phyloP scores from a whole-genome alignment of 2,329 filamentous ascomycete genomes.

The Alternaria conjuncta region DNA sequence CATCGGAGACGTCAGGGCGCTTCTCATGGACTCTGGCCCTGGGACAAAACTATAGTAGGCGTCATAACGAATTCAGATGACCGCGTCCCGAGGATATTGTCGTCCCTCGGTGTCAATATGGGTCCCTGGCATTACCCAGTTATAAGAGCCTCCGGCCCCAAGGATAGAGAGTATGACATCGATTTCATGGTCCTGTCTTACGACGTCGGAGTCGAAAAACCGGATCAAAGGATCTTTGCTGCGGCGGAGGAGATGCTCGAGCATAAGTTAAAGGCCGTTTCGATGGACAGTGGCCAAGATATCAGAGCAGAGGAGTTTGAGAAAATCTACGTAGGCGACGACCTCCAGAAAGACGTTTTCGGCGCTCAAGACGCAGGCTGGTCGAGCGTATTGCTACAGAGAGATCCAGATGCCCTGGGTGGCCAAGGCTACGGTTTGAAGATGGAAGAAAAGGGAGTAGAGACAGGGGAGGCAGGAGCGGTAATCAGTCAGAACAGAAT shows the following conservation, averaged over 20 bases:
- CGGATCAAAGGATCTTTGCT: constrained; percentile 62
- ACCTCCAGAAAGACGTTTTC: constrained; percentile 58
- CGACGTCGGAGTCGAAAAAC: constrained; percentile 67
- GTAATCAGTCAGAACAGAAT: neutral
- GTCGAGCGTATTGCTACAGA: constrained; percentile 53
- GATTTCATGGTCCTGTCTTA: constrained; percentile 69
- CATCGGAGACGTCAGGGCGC: neutral
- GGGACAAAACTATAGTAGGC: constrained; percentile 57
- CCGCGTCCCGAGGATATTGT: constrained; percentile 62
- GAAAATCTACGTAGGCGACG: constrained; percentile 63
- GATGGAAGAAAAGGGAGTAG: neutral
- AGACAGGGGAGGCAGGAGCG: neutral
- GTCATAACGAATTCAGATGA: constrained; percentile 70
- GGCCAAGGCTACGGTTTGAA: neutral
- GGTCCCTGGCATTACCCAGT: constrained; percentile 23
- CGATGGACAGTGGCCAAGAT: neutral
- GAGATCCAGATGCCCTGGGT: constrained; percentile 19
- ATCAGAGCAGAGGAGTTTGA: constrained; percentile 33
- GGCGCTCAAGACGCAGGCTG: constrained; percentile 58
- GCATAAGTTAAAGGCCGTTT: constrained; percentile 31
- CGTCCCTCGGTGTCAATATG: constrained; percentile 60
- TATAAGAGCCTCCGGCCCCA: constrained; percentile 19
- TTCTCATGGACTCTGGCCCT: constrained; percentile 35
- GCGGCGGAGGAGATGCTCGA: constrained; percentile 58
- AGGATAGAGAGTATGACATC: constrained; percentile 48